Evolutionary conservation across 2,329 filamentous ascomycete genomes (phyloP), one percentile per base, ranked within the genome.

Genomic region (Domatiomyces catenatus): DNA sequence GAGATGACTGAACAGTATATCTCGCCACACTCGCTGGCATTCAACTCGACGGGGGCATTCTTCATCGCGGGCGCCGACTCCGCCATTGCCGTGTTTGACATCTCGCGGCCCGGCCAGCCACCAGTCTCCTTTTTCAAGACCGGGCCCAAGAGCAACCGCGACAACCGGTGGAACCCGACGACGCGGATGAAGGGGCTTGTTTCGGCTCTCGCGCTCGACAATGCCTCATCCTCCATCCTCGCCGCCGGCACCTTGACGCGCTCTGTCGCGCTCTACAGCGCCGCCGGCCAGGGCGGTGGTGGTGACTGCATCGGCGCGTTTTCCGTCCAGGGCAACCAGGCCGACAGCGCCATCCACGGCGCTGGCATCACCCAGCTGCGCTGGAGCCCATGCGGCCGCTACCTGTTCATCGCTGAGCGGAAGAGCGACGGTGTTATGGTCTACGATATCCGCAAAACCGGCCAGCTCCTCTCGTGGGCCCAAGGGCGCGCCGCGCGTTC

Each of bases 31-130:
- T 75, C 73, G 24, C 69, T 83, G 2, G 58, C 70, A n/a, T 82
- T 77, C 61, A 67, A 64, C 2, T 59, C 66, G 3, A 63, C 68
- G 7, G 74, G 74, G 8, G 67, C 66, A 0, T 67, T 67, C 5
- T 81, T 83, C 62, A 63, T 81, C 48, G 75, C 77, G 3, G 79
- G 78, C n/a, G 69, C 69, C 2, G 67, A 73, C 42, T 74, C 73
- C 53, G 58, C 69, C 8, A 71, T 82, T 45, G 71, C 74, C 44
- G 60, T 74, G 15, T 82, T 81, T 58, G 77, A 82, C 61, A 59
- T 77, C 22, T 65, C 67, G 4, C 66, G 73, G 8, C 60, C 70
- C 4, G 68, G 70, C 2, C 64, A 70, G 22, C 71, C 68, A 0
- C 77, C 79, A 0, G 52, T 72, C 1, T 59, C 63, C 1, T 65